Conservation (phyloP, 495 filamentous ascomycete species). For the Sordaria brevicollis region DNA sequence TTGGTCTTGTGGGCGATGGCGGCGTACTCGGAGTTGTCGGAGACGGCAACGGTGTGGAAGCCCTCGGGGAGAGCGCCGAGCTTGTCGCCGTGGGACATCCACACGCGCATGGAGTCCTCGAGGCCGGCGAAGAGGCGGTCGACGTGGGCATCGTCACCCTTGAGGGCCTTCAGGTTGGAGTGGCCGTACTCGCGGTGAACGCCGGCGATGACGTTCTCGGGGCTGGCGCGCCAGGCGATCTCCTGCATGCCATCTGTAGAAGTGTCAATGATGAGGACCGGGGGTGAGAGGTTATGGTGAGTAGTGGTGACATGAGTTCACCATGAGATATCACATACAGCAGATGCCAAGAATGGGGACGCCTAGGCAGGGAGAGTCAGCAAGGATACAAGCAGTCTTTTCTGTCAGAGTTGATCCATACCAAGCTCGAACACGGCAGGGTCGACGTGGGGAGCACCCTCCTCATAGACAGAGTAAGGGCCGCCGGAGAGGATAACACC, state of each 20-base stretch:
- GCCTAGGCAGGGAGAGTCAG: constrained; percentile 1
- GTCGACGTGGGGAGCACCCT: constrained; percentile 43
- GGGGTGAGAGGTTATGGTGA: neutral
- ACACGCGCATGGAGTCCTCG: constrained; percentile 51
- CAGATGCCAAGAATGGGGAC: constrained; percentile 49
- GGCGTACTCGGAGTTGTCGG: constrained; percentile 62
- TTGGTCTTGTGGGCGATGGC: constrained; percentile 67
- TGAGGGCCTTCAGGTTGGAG: constrained; percentile 32
- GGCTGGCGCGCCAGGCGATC: constrained; percentile 62
- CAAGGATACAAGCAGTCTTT: neutral
- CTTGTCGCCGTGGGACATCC: constrained; percentile 88
- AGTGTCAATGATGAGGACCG: neutral
- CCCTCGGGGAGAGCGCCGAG: constrained; percentile 57
- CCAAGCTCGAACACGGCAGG: constrained; percentile 69
- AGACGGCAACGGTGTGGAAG: constrained; percentile 64
- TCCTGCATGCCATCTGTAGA: constrained; percentile 40
- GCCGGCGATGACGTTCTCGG: constrained; percentile 62
- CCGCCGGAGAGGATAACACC: constrained; percentile 66
- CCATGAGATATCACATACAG: constrained; percentile 36
- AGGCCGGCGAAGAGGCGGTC: constrained; percentile 65
- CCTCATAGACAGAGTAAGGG: constrained; percentile 25
- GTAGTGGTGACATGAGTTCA: neutral
- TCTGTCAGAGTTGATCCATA: constrained; percentile 40
- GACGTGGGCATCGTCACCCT: constrained; percentile 43
- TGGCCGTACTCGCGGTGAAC: constrained; percentile 40